phyloP scores from a whole-genome alignment of 2,329 filamentous ascomycete genomes.

The Colletotrichum filicis region DNA sequence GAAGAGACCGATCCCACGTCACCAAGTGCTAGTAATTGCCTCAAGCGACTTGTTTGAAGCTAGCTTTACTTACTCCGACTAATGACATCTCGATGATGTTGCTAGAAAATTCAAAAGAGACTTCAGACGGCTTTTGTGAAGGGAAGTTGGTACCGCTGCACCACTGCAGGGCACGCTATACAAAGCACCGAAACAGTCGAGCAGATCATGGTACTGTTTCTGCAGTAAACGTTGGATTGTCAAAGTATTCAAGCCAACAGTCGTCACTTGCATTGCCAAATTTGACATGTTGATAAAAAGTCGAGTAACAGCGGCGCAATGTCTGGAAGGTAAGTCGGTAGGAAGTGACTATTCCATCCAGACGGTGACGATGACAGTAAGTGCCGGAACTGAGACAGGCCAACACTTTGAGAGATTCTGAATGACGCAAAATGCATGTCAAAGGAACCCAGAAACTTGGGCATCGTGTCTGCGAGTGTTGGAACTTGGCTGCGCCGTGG shows the following conservation, averaged over 20 bases:
- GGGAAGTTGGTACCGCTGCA: not conserved
- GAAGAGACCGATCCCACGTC: conserved; percentile 12
- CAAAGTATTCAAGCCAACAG: not conserved
- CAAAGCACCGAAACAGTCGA: not conserved
- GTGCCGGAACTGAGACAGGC: not conserved
- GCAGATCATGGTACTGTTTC: not conserved
- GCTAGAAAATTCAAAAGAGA: not conserved
- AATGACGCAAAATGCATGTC: conserved; percentile 1
- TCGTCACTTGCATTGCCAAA: not conserved
- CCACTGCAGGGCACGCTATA: not conserved
- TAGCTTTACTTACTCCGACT: not conserved
- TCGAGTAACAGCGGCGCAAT: not conserved
- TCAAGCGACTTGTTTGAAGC: conserved; percentile 2
- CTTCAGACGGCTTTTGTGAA: not conserved
- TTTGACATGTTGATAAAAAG: not conserved
- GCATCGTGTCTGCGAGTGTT: not conserved
- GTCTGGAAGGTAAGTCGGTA: not conserved
- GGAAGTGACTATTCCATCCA: not conserved
- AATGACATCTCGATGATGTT: conserved; percentile 21
- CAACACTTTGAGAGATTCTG: not conserved
- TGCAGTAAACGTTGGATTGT: not conserved
- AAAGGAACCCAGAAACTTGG: not conserved
- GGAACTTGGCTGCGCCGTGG: not conserved
- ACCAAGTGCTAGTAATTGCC: not conserved
- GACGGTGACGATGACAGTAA: not conserved